Evolutionary conservation across 495 filamentous ascomycete species (phyloP), one percentile per base, ranked within the genome.

Genomic region (Xylaria nigripes): DNA sequence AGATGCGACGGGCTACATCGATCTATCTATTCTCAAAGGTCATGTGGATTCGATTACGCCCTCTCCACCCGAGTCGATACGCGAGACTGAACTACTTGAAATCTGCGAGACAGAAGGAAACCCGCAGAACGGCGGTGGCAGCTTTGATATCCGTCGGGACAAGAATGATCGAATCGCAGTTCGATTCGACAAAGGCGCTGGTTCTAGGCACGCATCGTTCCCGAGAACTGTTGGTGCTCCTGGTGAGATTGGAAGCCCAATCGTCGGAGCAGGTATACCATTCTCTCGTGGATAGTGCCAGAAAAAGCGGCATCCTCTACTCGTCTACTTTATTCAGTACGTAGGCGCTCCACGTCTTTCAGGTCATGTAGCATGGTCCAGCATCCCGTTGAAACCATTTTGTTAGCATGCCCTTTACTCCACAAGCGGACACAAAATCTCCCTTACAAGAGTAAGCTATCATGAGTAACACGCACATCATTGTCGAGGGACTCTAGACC

Each of bases 41-140:
- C 84, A 85, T 48, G 75, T 95, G 12, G 82, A 88, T 27, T 64
- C 76, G 43, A 68, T 82, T 32, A 82, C 79, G 29, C 70, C 77
- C 36, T 57, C 61, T 46, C 56, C 54, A 8, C 85, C 89, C 38
- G 69, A 78, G 1, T 68, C 79, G 0, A 80, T 93, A 54, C 72
- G 72, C 2, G 72, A 86, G 48, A 72, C 81, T 25, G 90, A 95
- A 57, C 76, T 98, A 67, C 75, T 90, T n/a, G 86, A 89, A 45
- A 88, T 95, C 51, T 92, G 87, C 68, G 91, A 96, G 56, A 94
- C 91, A 1, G 86, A 93, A 64, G 93, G 93, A 53, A 94, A 87
- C 61, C 63, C 73, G 0, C 80, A 86, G 45, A 97, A 97, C 58
- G 93, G 93, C 48, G 93, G 93, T 48, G 93, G 93, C 18, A 84